phyloP scores from a whole-genome alignment of 805 yeast genomes.

The Priceomyces haplophilus region DNA sequence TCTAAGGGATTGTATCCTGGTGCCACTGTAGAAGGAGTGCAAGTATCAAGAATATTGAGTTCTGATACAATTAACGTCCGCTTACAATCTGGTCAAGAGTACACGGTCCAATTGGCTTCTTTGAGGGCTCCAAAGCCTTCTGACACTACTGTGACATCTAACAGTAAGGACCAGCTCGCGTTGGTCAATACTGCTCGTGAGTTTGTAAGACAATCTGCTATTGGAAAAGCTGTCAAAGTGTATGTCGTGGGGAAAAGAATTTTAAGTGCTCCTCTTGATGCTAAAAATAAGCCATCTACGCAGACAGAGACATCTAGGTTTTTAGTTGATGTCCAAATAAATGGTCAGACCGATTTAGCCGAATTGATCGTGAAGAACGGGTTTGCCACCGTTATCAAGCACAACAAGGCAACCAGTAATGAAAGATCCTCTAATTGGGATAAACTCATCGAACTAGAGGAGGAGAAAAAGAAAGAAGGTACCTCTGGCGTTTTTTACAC shows the following conservation, averaged over 20 bases:
- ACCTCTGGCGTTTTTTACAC: conserved; percentile 62
- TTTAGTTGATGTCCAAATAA: conserved; percentile 54
- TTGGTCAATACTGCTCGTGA: conserved; percentile 69
- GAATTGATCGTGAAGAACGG: conserved; percentile 62
- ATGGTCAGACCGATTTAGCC: conserved; percentile 58
- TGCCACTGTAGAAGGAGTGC: conserved; percentile 46
- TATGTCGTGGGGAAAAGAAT: conserved; percentile 63
- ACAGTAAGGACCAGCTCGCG: conserved; percentile 40
- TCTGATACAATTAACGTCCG: conserved; percentile 66
- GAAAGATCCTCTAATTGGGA: conserved; percentile 80
- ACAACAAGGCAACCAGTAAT: conserved; percentile 64
- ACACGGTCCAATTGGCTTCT: conserved; percentile 73
- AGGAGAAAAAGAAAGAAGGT: conserved; percentile 47
- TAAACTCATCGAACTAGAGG: conserved; percentile 65
- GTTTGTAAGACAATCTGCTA: conserved; percentile 61
- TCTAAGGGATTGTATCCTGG: conserved; percentile 39
- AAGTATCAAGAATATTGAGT: conserved; percentile 58
- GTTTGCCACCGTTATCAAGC: conserved; percentile 73
- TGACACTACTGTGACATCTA: conserved; percentile 47
- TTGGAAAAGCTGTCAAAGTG: conserved; percentile 68
- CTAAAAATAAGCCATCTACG: conserved; percentile 31
- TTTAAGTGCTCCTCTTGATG: conserved; percentile 50
- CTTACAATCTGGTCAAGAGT: conserved; percentile 46
- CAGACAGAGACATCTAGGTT: conserved; percentile 43
- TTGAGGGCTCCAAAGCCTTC: conserved; percentile 68